Base-by-base conservation (phyloP, 192 early-diverging fungal species). In the Gaertneriomyces semiglobifer region DNA sequence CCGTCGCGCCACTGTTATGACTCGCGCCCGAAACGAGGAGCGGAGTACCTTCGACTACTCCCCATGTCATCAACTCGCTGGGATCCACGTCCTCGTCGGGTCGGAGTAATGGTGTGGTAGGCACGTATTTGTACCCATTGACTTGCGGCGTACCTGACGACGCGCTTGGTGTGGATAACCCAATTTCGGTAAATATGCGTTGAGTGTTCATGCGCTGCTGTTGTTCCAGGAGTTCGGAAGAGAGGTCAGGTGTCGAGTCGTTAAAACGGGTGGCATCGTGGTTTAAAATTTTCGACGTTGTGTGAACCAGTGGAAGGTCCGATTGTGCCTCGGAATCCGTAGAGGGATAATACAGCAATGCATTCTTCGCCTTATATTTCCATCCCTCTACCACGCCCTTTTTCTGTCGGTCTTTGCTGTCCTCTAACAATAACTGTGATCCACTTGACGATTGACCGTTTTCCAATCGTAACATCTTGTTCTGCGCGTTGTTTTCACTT, bases 41-140 rank as follows among this genome's bases (percentile, higher is more conserved):
- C 2, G 91, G 91, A 5, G 88, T 91, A 10, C 86, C 88, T 51
- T 92, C 91, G 58, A 93, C 89, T 33, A 80, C 82, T 46, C 91
- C 91, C 91, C 91, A 93, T 16, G 92, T 93, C 88, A 93, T 88
- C 40, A 92, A 60, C 18, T 86, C 84, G 38, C 80, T 74, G 14
- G 83, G 85, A 45, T 87, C 87, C 39, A 93, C 63, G 56, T 84
- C 81, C 10, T 47, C 68, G 7, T 85, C 77, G 33, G 90, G 91
- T 40, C 71, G 78, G 2, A 82, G 72, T 3, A 81, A 68, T 0
- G 91, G 91, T 16, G 92, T 91, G 7, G 84, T 73, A 7, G 88
- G 79, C 0, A 93, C 90, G 59, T 87, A 80, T 7, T 60, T 66
- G 53, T 78, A 91, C 1, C 86, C 88, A 18, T 74, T 63, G 38